Percentiles rank a stretch among this genome's conserved stretches.
These are phyloP conservation scores for Podaxis pistillaris DNA, from an alignment of 768 basidiomycete species.

Conservation along the genomic window DNA sequence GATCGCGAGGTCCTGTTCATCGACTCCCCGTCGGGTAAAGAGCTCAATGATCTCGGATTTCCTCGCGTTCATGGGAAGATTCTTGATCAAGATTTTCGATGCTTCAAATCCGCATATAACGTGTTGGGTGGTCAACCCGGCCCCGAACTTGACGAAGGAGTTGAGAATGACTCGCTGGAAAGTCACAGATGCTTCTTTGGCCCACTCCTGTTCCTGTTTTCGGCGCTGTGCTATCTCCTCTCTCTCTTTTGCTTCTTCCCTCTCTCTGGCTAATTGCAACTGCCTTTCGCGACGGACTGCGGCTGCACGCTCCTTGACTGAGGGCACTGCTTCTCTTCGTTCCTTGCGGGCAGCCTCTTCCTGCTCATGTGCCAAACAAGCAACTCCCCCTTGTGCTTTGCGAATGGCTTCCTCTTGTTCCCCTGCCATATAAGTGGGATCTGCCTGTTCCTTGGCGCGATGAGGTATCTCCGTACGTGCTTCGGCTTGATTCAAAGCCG, in stretches of 20 bases:
- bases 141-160: conserved; percentile 23
- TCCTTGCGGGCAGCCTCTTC: neutral
- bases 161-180: conserved; percentile 13
- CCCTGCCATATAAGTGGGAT: no score
- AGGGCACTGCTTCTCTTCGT: neutral
- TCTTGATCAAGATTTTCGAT: conserved; percentile 16
- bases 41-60: conserved; percentile 17
- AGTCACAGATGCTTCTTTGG: conserved; percentile 6
- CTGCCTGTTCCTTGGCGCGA: no score
- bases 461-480: neutral
- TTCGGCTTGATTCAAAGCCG: neutral
- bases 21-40: conserved; percentile 14
- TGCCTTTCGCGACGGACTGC: neutral
- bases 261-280: neutral
- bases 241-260: neutral
- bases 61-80: conserved; percentile 16
- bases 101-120: conserved; percentile 19
- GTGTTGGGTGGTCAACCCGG: conserved; percentile 16
- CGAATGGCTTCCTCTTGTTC: neutral
- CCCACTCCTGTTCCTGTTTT: conserved; percentile 13
- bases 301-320: neutral
- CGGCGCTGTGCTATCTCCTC: neutral
- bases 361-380: neutral
- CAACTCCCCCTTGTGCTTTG: neutral
- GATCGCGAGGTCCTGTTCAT: neutral